Base-by-base conservation (phyloP, 805 yeast genomes). In the Zygosaccharomyces rouxii region DNA sequence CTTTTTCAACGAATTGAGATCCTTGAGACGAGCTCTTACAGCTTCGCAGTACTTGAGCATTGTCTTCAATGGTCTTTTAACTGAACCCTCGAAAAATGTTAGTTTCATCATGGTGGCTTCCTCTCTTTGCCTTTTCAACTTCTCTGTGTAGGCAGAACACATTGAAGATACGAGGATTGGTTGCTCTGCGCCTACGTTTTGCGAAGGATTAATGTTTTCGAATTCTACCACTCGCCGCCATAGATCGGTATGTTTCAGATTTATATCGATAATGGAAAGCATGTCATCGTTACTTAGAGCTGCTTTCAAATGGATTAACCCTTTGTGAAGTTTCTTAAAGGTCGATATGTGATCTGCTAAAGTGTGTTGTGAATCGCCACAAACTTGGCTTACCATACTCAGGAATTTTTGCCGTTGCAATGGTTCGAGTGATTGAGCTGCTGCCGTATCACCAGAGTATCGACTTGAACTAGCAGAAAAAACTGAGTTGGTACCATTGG, bases 201-300 rank as follows among this genome's bases (percentile, higher is more conserved):
- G 21, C 11, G 42, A 19, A 13, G 26, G 18, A n/a, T 53, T 58
- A n/a, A 56, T 63, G 6, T 46, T 47, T 28, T 55, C 56, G 26
- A 58, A 50, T n/a, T 61, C 62, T 43, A 68, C 56, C 19, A 71
- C 48, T 0, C 37, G 25, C 22, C 58, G 51, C 74, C 74, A 71
- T 4, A 44, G 42, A 18, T 45, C 50, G 1, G 63, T 59, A 16
- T 58, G 54, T 1, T 47, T 28, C 25, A 56, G 48, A 19, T 57
- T 57, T 7, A 35, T 35, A 31, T 64, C 60, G 10, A 60, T 33
- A 3, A 63, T 45, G 7, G 52, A 38, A 6, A 55, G 53, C 38
- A 60, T 38, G 31, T 58, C 58, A 5, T 55, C 35, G 28, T 54
- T 46, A 5, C 41, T 40, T 5, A 69, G 42, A 19, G 47, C 54